Conservation (phyloP, 2,329 filamentous ascomycete species). For the Sphaerulina musiva region DNA sequence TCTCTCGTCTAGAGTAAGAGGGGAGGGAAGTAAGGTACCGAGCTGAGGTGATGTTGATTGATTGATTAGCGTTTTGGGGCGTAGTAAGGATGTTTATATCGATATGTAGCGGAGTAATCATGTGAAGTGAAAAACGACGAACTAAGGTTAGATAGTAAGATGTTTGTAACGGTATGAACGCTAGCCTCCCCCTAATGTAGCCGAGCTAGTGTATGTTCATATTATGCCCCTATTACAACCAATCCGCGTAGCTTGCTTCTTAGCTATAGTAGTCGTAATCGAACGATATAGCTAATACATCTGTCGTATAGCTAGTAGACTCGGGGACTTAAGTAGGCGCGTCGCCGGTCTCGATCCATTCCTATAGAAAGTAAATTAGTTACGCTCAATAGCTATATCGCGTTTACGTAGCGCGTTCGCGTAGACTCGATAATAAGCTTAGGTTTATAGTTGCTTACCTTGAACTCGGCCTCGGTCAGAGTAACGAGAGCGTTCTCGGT, state of each 20-base stretch:
- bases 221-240: too few relatives aligned
- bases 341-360: constrained; percentile 3
- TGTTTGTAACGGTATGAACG: not conserved
- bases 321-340: not conserved
- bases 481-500: constrained; percentile 12
- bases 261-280: not conserved
- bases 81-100: too few relatives aligned
- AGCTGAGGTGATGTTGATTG: too few relatives aligned
- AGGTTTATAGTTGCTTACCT: not conserved
- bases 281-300: not conserved
- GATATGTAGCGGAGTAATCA: too few relatives aligned
- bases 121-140: too few relatives aligned
- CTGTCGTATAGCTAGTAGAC: not conserved
- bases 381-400: too few relatives aligned
- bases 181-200: not conserved
- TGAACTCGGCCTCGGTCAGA: constrained; percentile 18
- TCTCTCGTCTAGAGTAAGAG: too few relatives aligned
- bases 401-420: not conserved
- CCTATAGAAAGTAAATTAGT: not conserved
- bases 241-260: not conserved
- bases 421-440: not conserved
- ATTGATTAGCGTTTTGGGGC: too few relatives aligned
- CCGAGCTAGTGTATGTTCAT: not conserved
- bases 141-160: too few relatives aligned
- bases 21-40: too few relatives aligned